Evolutionary conservation across 805 yeast species (phyloP).

Genomic region (Sungouiozyma ichnusensis): DNA sequence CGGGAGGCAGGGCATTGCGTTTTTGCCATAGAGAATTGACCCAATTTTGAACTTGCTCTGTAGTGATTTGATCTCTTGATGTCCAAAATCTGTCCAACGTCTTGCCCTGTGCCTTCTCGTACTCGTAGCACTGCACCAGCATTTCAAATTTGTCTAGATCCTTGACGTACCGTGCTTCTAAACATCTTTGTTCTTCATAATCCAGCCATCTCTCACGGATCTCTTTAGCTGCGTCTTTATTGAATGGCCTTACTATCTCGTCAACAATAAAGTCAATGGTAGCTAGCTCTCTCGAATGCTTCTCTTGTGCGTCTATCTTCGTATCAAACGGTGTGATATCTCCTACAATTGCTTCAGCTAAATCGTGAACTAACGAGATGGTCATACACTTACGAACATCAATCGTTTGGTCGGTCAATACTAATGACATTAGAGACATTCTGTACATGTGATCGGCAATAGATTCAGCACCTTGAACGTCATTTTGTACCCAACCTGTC

Average conservation of each 20-base stretch:
- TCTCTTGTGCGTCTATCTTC: slow-evolving; percentile 58
- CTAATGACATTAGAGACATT: slow-evolving; percentile 74
- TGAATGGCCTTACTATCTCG: slow-evolving; percentile 50
- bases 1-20: slow-evolving; percentile 25
- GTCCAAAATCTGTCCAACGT: slow-evolving; percentile 60
- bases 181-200: slow-evolving; percentile 72
- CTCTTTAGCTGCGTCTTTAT: slow-evolving; percentile 50
- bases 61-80: slow-evolving; percentile 52
- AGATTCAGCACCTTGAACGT: slow-evolving; percentile 35
- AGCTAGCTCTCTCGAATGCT: slow-evolving; percentile 67
- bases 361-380: slow-evolving; percentile 84
- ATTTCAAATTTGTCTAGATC: slow-evolving; percentile 90
- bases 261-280: slow-evolving; percentile 59
- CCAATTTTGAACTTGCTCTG: slow-evolving; percentile 59
- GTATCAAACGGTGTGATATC: slow-evolving; percentile 82
- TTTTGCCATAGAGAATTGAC: slow-evolving; percentile 46
- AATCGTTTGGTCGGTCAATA: slow-evolving; percentile 40
- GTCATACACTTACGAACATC: slow-evolving; percentile 64
- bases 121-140: slow-evolving; percentile 73
- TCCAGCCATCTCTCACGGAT: slow-evolving; percentile 72
- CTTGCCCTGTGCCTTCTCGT: slow-evolving; percentile 55
- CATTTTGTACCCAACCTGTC: slow-evolving; percentile 86
- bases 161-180: slow-evolving; percentile 82
- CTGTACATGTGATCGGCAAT: slow-evolving; percentile 93
- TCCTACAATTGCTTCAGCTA: slow-evolving; percentile 90